Percentiles rank a stretch among this genome's conserved stretches.
These are phyloP conservation scores for Penstemon davidsonii DNA, from an alignment of 257 asterid genomes.

Conservation along the genomic window DNA sequence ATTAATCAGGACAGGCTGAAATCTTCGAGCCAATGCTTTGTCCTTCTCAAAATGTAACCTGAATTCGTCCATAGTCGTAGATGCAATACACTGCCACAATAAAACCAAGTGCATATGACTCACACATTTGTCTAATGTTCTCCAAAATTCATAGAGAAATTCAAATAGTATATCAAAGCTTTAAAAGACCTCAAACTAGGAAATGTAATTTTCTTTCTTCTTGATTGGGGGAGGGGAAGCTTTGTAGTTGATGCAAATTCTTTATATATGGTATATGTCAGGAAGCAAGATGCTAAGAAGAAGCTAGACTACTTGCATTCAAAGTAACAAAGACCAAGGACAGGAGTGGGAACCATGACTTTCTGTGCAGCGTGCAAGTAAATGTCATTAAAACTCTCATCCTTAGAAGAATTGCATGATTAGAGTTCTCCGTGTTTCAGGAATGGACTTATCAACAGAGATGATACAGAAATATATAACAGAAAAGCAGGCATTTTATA, in stretches of 20 bases:
- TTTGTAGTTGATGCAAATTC: neutral
- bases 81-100: slow-evolving; percentile 83
- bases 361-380: slow-evolving; percentile 24
- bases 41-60: slow-evolving; percentile 86
- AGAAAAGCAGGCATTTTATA: slow-evolving; percentile 28
- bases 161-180: slow-evolving; percentile 2
- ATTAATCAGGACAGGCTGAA: slow-evolving; percentile 80
- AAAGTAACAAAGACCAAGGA: neutral
- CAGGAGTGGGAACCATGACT: slow-evolving; percentile 16
- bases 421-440: slow-evolving; percentile 17
- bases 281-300: slow-evolving; percentile 6
- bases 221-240: neutral
- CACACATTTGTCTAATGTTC: slow-evolving; percentile 17
- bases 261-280: slow-evolving; percentile 2
- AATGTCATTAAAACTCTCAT: neutral
- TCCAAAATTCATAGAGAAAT: slow-evolving; percentile 26
- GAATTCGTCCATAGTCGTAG: slow-evolving; percentile 92
- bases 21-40: slow-evolving; percentile 91
- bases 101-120: slow-evolving; percentile 27
- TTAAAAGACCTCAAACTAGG: slow-evolving; percentile 19
- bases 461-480: slow-evolving; percentile 12
- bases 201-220: neutral
- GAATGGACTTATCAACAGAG: slow-evolving; percentile 22
- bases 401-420: slow-evolving; percentile 2
- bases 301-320: slow-evolving; percentile 17